These are phyloP conservation scores for Pelomyxa schiedti DNA, from an alignment of 78 protist species.

Conservation along the genomic window DNA sequence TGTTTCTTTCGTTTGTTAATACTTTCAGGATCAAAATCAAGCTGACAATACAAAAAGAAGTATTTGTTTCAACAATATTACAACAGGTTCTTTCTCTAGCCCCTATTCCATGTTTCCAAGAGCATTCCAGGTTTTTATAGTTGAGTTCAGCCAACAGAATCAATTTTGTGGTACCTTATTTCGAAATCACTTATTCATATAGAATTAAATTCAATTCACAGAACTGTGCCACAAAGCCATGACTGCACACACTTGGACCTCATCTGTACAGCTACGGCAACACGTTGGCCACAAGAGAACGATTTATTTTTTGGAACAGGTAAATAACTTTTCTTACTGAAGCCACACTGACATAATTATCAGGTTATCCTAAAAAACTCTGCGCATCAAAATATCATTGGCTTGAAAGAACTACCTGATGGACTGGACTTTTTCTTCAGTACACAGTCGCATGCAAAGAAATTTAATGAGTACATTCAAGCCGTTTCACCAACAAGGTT, in stretches of 20 bases:
- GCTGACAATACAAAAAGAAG: conserved; percentile 90
- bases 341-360: too few species aligned
- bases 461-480: conserved; percentile 70
- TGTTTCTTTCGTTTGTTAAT: too few species aligned
- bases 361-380: conserved; percentile 89
- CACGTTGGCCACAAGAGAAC: conserved; percentile 93
- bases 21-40: conserved; percentile 88
- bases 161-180: conserved; percentile 74
- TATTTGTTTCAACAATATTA: conserved; percentile 49
- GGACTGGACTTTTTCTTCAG: conserved; percentile 94
- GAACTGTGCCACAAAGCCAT: conserved; percentile 79
- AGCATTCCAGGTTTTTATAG: conserved; percentile 32
- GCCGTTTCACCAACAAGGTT: conserved; percentile 55
- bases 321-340: too few species aligned
- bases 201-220: too few species aligned
- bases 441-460: conserved; percentile 57
- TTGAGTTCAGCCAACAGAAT: conserved; percentile 78
- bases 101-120: not conserved
- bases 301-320: conserved; percentile 89
- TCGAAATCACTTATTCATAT: too few species aligned
- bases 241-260: conserved; percentile 90
- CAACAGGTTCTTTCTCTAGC: conserved; percentile 30
- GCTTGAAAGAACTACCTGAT: conserved; percentile 67
- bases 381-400: conserved; percentile 55
- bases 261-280: conserved; percentile 90